Evolutionary conservation across 176 grass and related monocot genomes (phyloP).

Genomic region (Avena sativa): DNA sequence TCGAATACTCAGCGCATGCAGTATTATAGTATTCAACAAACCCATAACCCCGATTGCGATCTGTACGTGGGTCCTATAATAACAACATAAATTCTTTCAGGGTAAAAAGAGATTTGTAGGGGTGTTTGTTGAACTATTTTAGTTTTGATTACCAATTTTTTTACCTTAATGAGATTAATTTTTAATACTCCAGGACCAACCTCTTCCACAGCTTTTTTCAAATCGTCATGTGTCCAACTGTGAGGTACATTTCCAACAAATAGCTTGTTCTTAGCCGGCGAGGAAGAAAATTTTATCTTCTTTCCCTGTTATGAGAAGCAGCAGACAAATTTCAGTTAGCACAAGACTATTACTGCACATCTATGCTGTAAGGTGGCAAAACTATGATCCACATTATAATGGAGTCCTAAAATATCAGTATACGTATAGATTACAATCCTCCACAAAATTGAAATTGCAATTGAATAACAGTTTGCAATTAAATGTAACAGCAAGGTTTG

Average conservation of each 20-base stretch:
- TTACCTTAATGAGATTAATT: constrained; percentile 83
- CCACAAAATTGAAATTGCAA: constrained; percentile 17
- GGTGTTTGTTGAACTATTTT: constrained; percentile 23
- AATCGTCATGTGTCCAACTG: constrained; percentile 73
- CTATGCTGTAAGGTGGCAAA: neutral
- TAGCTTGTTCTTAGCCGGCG: constrained; percentile 83
- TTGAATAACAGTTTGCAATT: neutral
- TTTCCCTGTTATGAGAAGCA: constrained; percentile 65
- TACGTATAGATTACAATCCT: constrained; percentile 10
- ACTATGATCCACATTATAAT: constrained; percentile 30
- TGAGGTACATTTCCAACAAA: constrained; percentile 92
- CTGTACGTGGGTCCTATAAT: constrained; percentile 57
- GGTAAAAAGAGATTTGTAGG: constrained; percentile 24
- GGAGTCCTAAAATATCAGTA: neutral
- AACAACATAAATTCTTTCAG: constrained; percentile 29
- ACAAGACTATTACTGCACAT: constrained; percentile 17
- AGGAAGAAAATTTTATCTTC: constrained; percentile 71
- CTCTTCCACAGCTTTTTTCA: constrained; percentile 66
- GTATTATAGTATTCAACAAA: constrained; percentile 96
- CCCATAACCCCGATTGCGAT: constrained; percentile 73
- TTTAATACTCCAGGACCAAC: constrained; percentile 87
- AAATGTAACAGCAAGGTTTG: neutral
- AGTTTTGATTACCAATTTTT: constrained; percentile 12
- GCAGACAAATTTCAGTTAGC: constrained; percentile 20
- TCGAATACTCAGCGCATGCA: constrained; percentile 88